A percentile compares a stretch with the other conserved stretches of the same genome.
Evolutionary conservation across 176 grass and related monocot genomes (phyloP).

Genomic region (Stipa capillata): DNA sequence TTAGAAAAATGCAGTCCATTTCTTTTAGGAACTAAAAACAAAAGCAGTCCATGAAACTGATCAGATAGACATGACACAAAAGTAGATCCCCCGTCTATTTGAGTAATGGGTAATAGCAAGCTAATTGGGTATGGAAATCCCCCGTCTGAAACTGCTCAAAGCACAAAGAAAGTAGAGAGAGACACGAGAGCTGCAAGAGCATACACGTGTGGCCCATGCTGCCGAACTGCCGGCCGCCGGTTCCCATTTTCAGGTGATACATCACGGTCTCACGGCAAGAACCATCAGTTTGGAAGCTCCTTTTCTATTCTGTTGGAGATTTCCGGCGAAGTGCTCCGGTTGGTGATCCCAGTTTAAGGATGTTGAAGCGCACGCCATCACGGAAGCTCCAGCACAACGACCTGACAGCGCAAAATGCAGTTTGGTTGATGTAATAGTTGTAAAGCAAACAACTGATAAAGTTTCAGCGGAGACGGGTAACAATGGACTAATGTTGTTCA

Average conservation of each 20-base stretch:
- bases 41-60: background rate
- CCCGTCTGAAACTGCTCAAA: background rate
- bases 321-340: slow-evolving; percentile 28
- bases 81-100: background rate
- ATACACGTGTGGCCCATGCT: slow-evolving; percentile 9
- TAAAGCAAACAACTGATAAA: background rate
- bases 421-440: slow-evolving; percentile 1
- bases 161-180: slow-evolving; percentile 14
- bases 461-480: background rate
- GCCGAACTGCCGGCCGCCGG: slow-evolving; percentile 1
- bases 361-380: slow-evolving; percentile 8
- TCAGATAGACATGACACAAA: background rate
- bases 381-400: background rate
- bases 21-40: background rate
- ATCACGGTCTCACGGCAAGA: slow-evolving; percentile 27
- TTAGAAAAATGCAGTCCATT: too few species aligned
- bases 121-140: background rate
- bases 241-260: slow-evolving; percentile 20
- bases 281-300: slow-evolving; percentile 24
- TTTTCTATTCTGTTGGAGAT: background rate
- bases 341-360: slow-evolving; percentile 24
- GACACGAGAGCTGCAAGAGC: slow-evolving; percentile 24
- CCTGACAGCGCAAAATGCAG: background rate
- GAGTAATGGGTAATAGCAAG: background rate
- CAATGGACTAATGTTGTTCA: background rate